Evolutionary conservation across 257 asterid species (phyloP), one percentile per base, ranked within the genome.

Genomic region (Salvia hispanica): DNA sequence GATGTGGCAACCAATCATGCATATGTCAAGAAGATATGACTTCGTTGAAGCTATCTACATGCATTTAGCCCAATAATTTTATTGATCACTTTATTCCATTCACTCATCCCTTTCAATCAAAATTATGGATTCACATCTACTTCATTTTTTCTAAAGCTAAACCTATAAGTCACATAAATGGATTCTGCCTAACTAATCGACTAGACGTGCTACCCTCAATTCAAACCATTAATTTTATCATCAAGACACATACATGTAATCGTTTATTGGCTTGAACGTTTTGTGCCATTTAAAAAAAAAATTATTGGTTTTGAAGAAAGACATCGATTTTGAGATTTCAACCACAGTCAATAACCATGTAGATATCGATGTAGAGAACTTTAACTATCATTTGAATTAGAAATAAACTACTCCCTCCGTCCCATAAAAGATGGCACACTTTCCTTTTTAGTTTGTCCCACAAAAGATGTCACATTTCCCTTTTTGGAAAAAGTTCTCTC

Each of bases 161-260:
- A 68, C 54, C 14, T 37, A 50, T 66, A 70, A 8, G 73, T 59
- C 80, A 53, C 54, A 66, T 58, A 16, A 51, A 71, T 71, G 63
- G 58, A 40, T 51, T 55, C 37, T 36, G 67, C 77, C 81, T 53
- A 72, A 66, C 52, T 55, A 72, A 61, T 61, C 62, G 77, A 76
- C 36, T 54, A 36, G 59, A 76, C 69, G 16, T 66, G 52, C 51
- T 40, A 11, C 57, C 44, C 31, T 25, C 31, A 25, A 25, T 25
- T 25, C 31, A 25, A 25, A 47, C 58, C 55, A 64, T 71, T 46
- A 47, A 58, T 28, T 14, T 53, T 28, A 13, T 34, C 45, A 9
- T 37, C n/a, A 25, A 15, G 37, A 45, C 7, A 13, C 9, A 15
- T 10, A 2, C 2, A 25, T 0, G 31, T 25, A 25, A 25, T 25